Evolutionary conservation across 2,329 filamentous ascomycete genomes (phyloP), one percentile per base, ranked within the genome.

Genomic region (Sclerotinia spermophila): DNA sequence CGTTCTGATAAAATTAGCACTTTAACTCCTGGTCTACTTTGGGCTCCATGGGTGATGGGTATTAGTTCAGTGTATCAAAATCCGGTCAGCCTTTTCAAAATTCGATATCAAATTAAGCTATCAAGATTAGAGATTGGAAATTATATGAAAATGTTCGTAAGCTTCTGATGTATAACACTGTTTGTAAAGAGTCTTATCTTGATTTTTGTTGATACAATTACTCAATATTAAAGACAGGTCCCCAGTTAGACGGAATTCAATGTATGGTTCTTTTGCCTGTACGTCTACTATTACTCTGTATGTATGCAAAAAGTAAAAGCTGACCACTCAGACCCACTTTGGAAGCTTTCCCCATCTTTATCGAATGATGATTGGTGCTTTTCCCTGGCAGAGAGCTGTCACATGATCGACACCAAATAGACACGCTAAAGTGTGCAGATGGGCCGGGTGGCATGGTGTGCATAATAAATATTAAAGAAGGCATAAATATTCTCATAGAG

Each of bases 1-100:
- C 67, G 67, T 56, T 65, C 27, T 30, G 13, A 24, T 53, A 40
- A 55, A 53, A 56, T 56, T 64, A 48, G 13, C 67, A 69, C 67
- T 69, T 64, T 69, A 69, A 56, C 56, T 64, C 6, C 48, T 53
- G 48, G 45, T 48, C 24, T 48, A 48, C 45, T n/a, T 2, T 48
- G 45, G 24, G 48, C 48, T n/a, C n/a, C 48, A 51, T 27, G 27
- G 13, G 48, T 17, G 2, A 53, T 53, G 8, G 13, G 48, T 7
- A n/a, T 17, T 8, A 8, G 13, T n/a, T n/a, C n/a, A 30, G 13
- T 27, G 2, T 6, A 17, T 53, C 5, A n/a, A 30, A 30, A 53
- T 17, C 13, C 3, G 2, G 17, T 3, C 5, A 17, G 13, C 24
- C 5, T 53, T 53, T 53, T 30, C 48, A 53, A 53, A 27, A 53